Evolutionary conservation across 768 basidiomycete species (phyloP).

Genomic region (Auricularia heimuer): DNA sequence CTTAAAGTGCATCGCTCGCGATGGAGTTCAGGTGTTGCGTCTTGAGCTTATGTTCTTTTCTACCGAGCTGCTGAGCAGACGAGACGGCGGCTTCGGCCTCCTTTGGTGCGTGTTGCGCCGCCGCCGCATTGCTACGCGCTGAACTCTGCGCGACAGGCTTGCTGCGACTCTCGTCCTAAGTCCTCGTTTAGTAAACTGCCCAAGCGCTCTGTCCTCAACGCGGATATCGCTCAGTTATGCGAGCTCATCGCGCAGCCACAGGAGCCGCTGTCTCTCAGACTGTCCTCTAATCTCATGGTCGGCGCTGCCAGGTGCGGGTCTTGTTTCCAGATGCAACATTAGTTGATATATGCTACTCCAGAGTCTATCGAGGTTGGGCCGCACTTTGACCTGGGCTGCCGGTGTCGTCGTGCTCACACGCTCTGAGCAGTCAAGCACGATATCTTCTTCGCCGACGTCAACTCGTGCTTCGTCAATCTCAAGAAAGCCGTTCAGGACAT

Average conservation of each 20-base stretch:
- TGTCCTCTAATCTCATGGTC: conserved; percentile 84
- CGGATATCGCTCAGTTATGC: conserved; percentile 76
- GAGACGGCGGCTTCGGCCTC: conserved; percentile 86
- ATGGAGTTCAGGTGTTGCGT: background rate
- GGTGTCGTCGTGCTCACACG: background rate
- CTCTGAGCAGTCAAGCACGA: conserved; percentile 63
- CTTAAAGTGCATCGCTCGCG: background rate
- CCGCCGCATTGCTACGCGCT: background rate
- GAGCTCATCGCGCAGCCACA: conserved; percentile 69
- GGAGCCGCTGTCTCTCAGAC: conserved; percentile 76
- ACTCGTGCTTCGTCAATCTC: conserved; percentile 61
- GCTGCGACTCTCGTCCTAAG: conserved; percentile 80
- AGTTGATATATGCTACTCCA: conserved; percentile 11
- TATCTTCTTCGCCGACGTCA: conserved; percentile 72
- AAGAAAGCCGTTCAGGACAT: conserved; percentile 71
- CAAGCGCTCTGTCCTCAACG: conserved; percentile 71
- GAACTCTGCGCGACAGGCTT: conserved; percentile 43
- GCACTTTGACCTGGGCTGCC: background rate
- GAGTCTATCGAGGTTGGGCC: conserved; percentile 39
- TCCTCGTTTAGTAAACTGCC: conserved; percentile 80
- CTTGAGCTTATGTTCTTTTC: conserved; percentile 69
- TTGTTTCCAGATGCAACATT: conserved; percentile 15
- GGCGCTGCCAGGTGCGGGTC: conserved; percentile 70
- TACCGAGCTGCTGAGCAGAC: conserved; percentile 63
- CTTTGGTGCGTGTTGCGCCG: conserved; percentile 45